These are phyloP conservation scores for Starmerella floris DNA, from an alignment of 805 yeast genomes.

Conservation along the genomic window DNA sequence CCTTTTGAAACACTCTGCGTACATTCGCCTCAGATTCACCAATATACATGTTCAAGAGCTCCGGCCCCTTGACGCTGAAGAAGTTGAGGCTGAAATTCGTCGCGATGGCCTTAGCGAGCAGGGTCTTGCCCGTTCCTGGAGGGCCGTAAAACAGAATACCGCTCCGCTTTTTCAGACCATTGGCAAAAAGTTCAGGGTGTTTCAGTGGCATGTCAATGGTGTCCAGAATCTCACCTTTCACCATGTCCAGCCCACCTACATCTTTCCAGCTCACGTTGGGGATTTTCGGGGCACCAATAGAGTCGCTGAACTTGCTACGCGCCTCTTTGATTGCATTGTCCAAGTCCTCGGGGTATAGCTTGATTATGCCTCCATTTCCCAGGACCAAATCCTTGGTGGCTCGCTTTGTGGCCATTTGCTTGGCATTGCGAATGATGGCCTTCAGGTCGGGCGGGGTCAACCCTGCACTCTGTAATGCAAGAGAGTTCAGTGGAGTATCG, in stretches of 20 bases:
- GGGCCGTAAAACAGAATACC: conserved; percentile 96
- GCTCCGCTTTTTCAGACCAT: conserved; percentile 84
- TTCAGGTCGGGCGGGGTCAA: conserved; percentile 69
- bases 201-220: conserved; percentile 92
- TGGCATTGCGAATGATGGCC: conserved; percentile 57
- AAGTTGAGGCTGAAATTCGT: conserved; percentile 88
- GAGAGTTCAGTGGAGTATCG: conserved; percentile 41
- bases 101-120: conserved; percentile 93
- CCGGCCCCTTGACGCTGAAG: conserved; percentile 96
- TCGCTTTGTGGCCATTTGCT: conserved; percentile 42
- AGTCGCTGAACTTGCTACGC: conserved; percentile 75
- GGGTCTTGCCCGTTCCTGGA: conserved; percentile 95
- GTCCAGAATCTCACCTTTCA: conserved; percentile 84
- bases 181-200: conserved; percentile 76
- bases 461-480: conserved; percentile 86
- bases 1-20: conserved; percentile 81
- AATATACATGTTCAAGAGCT: conserved; percentile 88
- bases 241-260: conserved; percentile 85
- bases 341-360: conserved; percentile 46
- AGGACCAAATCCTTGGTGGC: conserved; percentile 29
- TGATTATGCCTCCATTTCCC: conserved; percentile 43
- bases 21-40: conserved; percentile 98
- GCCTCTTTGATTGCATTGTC: conserved; percentile 65
- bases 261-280: conserved; percentile 96
- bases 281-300: conserved; percentile 92